These are phyloP conservation scores for Dipodascopsis tothii DNA, from an alignment of 805 yeast genomes.

Conservation along the genomic window DNA sequence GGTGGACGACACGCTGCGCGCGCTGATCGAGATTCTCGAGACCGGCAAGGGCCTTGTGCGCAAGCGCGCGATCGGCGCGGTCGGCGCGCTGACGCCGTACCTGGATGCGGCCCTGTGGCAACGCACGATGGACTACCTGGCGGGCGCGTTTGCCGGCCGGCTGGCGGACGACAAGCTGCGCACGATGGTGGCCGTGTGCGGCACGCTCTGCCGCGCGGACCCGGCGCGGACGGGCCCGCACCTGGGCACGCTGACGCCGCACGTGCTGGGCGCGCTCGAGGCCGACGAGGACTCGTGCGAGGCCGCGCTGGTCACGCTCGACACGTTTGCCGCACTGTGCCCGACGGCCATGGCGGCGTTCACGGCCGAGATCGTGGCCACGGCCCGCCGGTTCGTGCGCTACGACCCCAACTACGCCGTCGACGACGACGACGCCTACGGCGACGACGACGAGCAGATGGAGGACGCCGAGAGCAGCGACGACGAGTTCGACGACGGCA, in stretches of 20 bases:
- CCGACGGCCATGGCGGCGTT: constrained; percentile 30
- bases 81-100: constrained; percentile 38
- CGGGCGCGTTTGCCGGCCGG: constrained; percentile 1
- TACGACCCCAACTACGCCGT: constrained; percentile 43
- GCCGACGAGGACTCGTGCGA: constrained; percentile 40
- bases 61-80: constrained; percentile 44
- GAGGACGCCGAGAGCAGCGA: constrained; percentile 42
- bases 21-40: constrained; percentile 37
- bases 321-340: constrained; percentile 37
- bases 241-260: constrained; percentile 12
- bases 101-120: constrained; percentile 28
- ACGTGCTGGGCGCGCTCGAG: constrained; percentile 28
- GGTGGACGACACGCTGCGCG: constrained; percentile 25
- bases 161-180: constrained; percentile 14
- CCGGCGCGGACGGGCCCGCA: constrained; percentile 22
- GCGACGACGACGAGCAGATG: constrained; percentile 34
- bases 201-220: constrained; percentile 27
- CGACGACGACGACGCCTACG: constrained; percentile 26
- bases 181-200: constrained; percentile 18
- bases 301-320: constrained; percentile 40
- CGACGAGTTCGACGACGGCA: constrained; percentile 34
- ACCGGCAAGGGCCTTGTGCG: constrained; percentile 40
- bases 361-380: constrained; percentile 28
- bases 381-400: constrained; percentile 31
- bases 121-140: constrained; percentile 16